Evolutionary conservation across 129 eudicot genomes (phyloP).

Genomic region (Sambucus nigra): DNA sequence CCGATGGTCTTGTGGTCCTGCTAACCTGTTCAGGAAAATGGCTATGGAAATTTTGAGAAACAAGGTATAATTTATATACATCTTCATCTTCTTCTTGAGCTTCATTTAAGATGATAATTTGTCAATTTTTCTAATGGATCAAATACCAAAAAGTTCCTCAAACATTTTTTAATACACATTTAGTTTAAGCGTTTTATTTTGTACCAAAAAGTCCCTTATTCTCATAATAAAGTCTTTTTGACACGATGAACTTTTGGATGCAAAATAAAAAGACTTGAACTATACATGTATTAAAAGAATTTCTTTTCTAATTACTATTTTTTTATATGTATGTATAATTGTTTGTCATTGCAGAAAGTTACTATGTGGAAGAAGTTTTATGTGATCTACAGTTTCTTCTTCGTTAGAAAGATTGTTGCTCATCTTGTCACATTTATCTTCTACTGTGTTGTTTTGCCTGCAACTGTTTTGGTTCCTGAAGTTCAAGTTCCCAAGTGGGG

Average conservation of each 20-base stretch:
- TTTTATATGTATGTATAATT: conserved; percentile 3
- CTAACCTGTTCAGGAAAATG: conserved; percentile 89
- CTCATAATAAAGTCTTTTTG: no score
- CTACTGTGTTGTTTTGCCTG: conserved; percentile 73
- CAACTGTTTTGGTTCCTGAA: conserved; percentile 70
- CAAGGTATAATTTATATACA: conserved; percentile 60
- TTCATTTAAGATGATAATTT: not conserved
- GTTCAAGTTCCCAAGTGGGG: conserved; percentile 82
- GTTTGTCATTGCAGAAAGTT: conserved; percentile 77
- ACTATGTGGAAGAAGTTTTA: conserved; percentile 66
- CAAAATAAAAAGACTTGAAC: no score
- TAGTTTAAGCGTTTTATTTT: no score
- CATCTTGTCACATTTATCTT: conserved; percentile 80
- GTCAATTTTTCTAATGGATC: no score
- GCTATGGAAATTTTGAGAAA: conserved; percentile 42
- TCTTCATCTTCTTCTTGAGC: not conserved
- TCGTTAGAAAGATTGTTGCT: conserved; percentile 77
- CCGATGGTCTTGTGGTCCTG: conserved; percentile 98
- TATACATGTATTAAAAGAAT: no score
- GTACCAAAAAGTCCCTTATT: no score
- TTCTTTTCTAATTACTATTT: not conserved
- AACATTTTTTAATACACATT: no score
- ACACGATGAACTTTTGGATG: no score
- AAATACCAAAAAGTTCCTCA: no score
- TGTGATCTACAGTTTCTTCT: conserved; percentile 88